These are phyloP conservation scores for Rhynchospora breviuscula DNA, from an alignment of 176 grass and related monocot genomes.

Conservation along the genomic window DNA sequence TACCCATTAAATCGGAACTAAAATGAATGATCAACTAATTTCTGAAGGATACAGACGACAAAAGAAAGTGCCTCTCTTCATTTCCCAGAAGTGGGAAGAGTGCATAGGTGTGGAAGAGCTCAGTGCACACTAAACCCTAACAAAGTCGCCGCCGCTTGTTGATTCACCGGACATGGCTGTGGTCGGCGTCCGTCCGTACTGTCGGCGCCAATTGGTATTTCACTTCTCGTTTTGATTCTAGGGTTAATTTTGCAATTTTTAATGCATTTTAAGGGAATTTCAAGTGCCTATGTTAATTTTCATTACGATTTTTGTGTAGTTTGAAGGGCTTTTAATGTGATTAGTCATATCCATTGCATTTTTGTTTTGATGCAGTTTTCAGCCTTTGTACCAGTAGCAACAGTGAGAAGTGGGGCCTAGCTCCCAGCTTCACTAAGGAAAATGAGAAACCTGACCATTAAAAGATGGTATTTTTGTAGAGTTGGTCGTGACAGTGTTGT, in stretches of 20 bases:
- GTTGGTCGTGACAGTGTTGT: too few species aligned
- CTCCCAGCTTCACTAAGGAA: constrained; percentile 87
- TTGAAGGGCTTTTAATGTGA: not conserved
- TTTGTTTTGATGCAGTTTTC: constrained; percentile 44
- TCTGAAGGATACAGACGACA: not conserved
- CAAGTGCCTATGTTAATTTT: too few species aligned
- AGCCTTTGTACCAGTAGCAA: constrained; percentile 31
- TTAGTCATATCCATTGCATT: not conserved
- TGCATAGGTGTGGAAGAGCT: constrained; percentile 34
- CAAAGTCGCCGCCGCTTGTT: constrained; percentile 52
- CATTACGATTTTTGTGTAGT: not conserved
- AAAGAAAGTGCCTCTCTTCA: not conserved
- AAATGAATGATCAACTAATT: too few species aligned
- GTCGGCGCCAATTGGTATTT: too few species aligned
- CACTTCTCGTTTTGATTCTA: not conserved
- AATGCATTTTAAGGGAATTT: too few species aligned
- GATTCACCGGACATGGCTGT: too few species aligned
- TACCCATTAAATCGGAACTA: too few species aligned
- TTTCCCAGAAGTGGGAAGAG: too few species aligned
- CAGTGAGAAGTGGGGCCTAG: constrained; percentile 70
- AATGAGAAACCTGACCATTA: constrained; percentile 80
- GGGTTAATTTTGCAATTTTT: too few species aligned
- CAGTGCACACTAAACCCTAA: constrained; percentile 56
- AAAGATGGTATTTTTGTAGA: constrained; percentile 50
- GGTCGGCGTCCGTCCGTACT: too few species aligned